Conservation (phyloP, 202 grass and related monocot species). For the Setaria italica region DNA sequence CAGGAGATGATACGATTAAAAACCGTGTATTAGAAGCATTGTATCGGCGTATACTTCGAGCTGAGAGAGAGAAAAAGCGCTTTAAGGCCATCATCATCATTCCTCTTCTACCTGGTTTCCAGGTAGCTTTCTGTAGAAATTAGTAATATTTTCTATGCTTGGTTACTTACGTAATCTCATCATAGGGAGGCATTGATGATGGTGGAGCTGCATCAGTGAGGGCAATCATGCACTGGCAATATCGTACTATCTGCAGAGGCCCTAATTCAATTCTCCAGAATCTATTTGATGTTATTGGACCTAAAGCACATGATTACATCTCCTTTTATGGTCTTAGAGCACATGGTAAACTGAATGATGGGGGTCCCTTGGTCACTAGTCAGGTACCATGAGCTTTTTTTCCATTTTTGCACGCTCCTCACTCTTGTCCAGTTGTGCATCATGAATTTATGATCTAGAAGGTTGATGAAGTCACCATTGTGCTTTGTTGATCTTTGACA, state of each 20-base stretch:
- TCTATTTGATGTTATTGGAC: constrained; percentile 79
- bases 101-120: constrained; percentile 93
- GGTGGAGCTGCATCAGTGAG: constrained; percentile 91
- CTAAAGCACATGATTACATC: constrained; percentile 87
- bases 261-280: constrained; percentile 95
- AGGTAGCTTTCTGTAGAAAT: constrained; percentile 59
- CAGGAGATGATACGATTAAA: constrained; percentile 90
- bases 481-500: constrained; percentile 15
- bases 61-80: constrained; percentile 77
- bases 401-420: constrained; percentile 11
- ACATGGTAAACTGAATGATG: constrained; percentile 73
- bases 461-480: constrained; percentile 18
- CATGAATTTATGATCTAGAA: background rate
- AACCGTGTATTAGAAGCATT: constrained; percentile 92
- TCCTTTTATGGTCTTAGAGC: constrained; percentile 95
- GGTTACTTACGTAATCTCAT: constrained; percentile 41
- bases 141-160: constrained; percentile 14
- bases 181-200: constrained; percentile 94
- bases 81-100: constrained; percentile 87
- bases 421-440: constrained; percentile 7
- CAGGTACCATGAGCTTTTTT: constrained; percentile 60
- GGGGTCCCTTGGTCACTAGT: constrained; percentile 83
- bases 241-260: constrained; percentile 92
- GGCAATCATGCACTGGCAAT: constrained; percentile 99
- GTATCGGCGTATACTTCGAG: constrained; percentile 81